Evolutionary conservation across 306 rosid genomes (phyloP), one percentile per base, ranked within the genome.

Genomic region (Hylodesmum podocarpum): DNA sequence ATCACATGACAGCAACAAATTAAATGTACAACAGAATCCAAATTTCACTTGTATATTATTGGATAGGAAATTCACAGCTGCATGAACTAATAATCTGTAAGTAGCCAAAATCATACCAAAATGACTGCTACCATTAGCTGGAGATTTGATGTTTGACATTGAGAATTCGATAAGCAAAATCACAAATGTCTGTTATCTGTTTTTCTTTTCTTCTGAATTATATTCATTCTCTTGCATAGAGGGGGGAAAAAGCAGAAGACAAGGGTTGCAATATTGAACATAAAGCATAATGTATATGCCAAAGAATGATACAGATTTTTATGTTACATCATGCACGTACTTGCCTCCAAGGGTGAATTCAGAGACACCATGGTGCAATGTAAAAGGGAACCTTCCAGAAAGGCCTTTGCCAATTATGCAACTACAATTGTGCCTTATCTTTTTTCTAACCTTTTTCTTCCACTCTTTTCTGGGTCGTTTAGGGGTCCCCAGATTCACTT

Each of bases 401-500:
- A 69, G n/a, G 8, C 1, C 86, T 21, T 39, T 85, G 65, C 84
- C 88, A 64, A 4, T 74, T 14, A 34, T 85, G 70, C 44, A 82
- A 44, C 13, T 75, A 43, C 84, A 85, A 12, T 46, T 85, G 11
- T 69, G 73, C 18, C 1, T 85, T 1, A 59, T 85, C 27, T 85
- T 15, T 58, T 59, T 74, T 25, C 72, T 33, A 70, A 85, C 84
- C 4, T 10, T 82, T 24, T n/a, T 57, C 16, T 29, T 74, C 8
- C 80, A 78, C 31, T 1, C 14, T 37, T 24, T 85, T 19, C 70
- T 85, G 6, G 8, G 77, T 46, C 84, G 77, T 39, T 1, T 85
- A 13, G 75, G 88, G 49, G 10, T 85, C 22, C 76, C 86, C 50
- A 85, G 43, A 37, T 82, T 85, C 70, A 70, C 88, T 64, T 85